Percentiles rank a stretch among this genome's conserved stretches.
These are phyloP conservation scores for Chalciporus sphaerocephalus DNA, from an alignment of 768 basidiomycete genomes.

Conservation along the genomic window DNA sequence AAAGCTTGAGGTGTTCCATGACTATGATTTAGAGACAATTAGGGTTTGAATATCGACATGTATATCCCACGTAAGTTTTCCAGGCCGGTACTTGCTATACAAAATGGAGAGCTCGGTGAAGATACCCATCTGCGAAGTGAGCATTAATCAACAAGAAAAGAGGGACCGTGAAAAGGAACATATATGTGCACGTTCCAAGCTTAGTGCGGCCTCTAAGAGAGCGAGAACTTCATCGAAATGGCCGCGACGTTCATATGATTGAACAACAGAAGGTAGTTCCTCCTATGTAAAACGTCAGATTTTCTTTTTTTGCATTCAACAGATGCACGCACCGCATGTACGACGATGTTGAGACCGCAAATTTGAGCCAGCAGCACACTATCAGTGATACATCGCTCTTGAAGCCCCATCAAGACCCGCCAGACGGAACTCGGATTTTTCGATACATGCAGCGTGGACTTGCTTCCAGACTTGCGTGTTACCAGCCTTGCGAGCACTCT, in stretches of 20 bases:
- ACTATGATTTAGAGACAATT: conserved; percentile 43
- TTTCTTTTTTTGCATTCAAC: not conserved
- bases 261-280: conserved; percentile 68
- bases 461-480: conserved; percentile 99
- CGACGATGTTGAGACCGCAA: conserved; percentile 96
- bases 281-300: conserved; percentile 43
- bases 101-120: conserved; percentile 92
- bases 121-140: conserved; percentile 74
- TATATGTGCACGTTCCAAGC: conserved; percentile 92
- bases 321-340: conserved; percentile 59
- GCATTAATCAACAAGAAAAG: conserved; percentile 4
- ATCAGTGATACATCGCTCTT: conserved; percentile 5
- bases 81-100: conserved; percentile 92
- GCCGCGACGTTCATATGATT: conserved; percentile 85
- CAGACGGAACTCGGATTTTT: conserved; percentile 94
- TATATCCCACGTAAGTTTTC: conserved; percentile 63
- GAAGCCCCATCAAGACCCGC: conserved; percentile 34
- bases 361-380: conserved; percentile 72
- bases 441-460: conserved; percentile 96
- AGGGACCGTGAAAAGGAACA: conserved; percentile 17
- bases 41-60: not conserved
- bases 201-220: conserved; percentile 90
- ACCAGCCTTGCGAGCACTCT: conserved; percentile 98
- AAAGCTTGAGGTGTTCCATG: conserved; percentile 98
- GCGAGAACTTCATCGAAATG: conserved; percentile 92